These are phyloP conservation scores for Letharia columbiana DNA, from an alignment of 495 filamentous ascomycete species.

Conservation along the genomic window DNA sequence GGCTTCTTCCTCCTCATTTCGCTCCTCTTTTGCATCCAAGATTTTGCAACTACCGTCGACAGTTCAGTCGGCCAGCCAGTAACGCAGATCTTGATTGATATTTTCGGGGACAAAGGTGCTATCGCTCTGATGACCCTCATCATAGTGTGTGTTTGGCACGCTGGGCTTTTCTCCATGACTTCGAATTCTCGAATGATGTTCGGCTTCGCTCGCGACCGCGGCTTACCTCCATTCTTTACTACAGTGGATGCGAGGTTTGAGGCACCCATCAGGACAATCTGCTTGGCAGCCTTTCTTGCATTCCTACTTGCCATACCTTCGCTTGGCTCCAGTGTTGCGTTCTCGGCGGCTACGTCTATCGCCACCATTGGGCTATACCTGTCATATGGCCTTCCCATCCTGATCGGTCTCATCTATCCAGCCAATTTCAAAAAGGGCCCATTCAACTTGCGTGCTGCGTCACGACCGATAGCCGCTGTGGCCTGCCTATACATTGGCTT, in stretches of 20 bases:
- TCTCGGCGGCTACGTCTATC: conserved; percentile 51
- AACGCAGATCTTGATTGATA: conserved; percentile 49
- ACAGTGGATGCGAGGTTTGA: conserved; percentile 42
- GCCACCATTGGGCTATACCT: conserved; percentile 59
- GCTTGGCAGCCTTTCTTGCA: conserved; percentile 46
- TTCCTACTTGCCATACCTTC: conserved; percentile 53
- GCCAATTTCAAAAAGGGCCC: conserved; percentile 42
- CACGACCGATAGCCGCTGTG: conserved; percentile 44
- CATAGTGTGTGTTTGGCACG: conserved; percentile 54
- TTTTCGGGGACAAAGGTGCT: conserved; percentile 47
- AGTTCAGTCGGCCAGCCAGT: conserved; percentile 44
- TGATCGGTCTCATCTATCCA: conserved; percentile 45
- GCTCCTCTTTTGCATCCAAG: conserved; percentile 52
- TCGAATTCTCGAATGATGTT: conserved; percentile 60
- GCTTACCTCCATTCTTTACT: conserved; percentile 32
- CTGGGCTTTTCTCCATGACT: conserved; percentile 50
- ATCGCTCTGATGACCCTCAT: conserved; percentile 49
- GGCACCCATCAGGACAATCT: conserved; percentile 48
- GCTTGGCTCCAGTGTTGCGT: conserved; percentile 52
- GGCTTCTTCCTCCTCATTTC: conserved; percentile 55
- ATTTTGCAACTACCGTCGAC: conserved; percentile 40
- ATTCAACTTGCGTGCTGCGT: conserved; percentile 49
- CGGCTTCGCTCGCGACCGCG: conserved; percentile 48
- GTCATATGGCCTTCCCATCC: conserved; percentile 56
- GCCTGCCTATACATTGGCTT: conserved; percentile 38